These are phyloP conservation scores for Polygonum maritimum DNA, from an alignment of 148 eudicot species.

Conservation along the genomic window DNA sequence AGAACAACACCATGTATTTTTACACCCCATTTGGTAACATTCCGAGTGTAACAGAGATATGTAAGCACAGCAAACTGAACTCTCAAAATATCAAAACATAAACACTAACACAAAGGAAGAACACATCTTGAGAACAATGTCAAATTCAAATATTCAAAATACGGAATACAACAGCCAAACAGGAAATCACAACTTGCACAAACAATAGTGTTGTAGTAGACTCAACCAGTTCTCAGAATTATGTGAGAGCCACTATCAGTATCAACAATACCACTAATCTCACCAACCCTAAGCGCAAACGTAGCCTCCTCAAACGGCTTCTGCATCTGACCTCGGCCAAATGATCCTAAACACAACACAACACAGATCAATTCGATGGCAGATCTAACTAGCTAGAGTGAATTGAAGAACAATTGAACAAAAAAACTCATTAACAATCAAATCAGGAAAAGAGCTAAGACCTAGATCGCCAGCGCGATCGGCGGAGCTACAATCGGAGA, in stretches of 20 bases:
- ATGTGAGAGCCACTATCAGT: conserved; percentile 15
- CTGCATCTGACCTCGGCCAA: conserved; percentile 18
- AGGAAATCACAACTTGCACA: not conserved
- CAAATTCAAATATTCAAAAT: not conserved
- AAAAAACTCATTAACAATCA: not conserved
- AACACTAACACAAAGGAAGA: not conserved
- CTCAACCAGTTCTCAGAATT: conserved; percentile 11
- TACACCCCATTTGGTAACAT: too few species aligned
- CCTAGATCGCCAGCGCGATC: conserved; percentile 97
- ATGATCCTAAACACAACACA: conserved; percentile 3
- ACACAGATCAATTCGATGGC: too few species aligned
- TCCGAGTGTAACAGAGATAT: too few species aligned
- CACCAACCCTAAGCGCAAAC: conserved; percentile 12
- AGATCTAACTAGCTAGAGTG: not conserved
- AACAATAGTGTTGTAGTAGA: not conserved
- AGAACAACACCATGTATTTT: too few species aligned
- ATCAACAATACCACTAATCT: conserved; percentile 16
- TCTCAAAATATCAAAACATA: not conserved
- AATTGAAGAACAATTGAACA: not conserved
- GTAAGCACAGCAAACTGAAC: too few species aligned
- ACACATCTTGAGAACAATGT: too few species aligned
- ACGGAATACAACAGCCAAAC: not conserved
- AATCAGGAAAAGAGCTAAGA: not conserved
- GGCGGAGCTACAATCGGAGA: conserved; percentile 87
- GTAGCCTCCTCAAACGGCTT: conserved; percentile 18